Evolutionary conservation across 345 rosid species (phyloP).

Genomic region (Brassica carinata): DNA sequence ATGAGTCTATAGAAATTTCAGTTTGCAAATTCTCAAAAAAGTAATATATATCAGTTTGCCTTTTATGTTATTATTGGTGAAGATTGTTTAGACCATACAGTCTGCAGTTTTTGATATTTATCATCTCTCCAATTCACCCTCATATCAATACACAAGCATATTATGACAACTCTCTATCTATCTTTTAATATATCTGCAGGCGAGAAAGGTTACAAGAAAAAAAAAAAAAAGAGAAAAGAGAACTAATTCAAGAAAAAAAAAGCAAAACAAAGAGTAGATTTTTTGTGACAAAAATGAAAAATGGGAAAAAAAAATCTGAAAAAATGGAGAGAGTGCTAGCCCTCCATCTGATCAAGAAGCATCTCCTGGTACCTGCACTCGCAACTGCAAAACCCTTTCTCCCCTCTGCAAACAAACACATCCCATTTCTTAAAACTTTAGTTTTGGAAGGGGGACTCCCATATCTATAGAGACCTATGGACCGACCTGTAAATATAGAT

Average conservation of each 20-base stretch:
- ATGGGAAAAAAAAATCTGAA: neutral
- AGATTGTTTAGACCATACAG: neutral
- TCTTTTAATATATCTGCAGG: slow-evolving; percentile 13
- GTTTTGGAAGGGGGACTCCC: neutral
- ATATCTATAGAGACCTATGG: neutral
- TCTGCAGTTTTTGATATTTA: neutral
- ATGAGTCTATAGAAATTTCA: neutral
- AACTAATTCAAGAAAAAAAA: neutral
- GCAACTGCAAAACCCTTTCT: slow-evolving; percentile 75
- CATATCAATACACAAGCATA: neutral
- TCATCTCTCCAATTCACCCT: neutral
- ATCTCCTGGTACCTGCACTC: slow-evolving; percentile 82
- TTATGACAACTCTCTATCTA: slow-evolving; percentile 5
- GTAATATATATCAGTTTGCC: too few relatives aligned
- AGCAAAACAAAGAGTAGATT: neutral
- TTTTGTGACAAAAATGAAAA: slow-evolving; percentile 12
- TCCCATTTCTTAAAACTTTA: neutral
- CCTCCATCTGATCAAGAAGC: slow-evolving; percentile 55
- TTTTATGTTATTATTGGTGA: neutral
- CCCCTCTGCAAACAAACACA: slow-evolving; percentile 61
- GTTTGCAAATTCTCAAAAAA: too few relatives aligned
- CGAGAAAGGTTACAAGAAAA: neutral
- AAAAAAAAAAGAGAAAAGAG: neutral
- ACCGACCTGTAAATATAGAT: slow-evolving; percentile 73
- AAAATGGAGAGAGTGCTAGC: slow-evolving; percentile 4